Conservation (phyloP, 352 stramenopile species). For the Phytophthora multivora region DNA sequence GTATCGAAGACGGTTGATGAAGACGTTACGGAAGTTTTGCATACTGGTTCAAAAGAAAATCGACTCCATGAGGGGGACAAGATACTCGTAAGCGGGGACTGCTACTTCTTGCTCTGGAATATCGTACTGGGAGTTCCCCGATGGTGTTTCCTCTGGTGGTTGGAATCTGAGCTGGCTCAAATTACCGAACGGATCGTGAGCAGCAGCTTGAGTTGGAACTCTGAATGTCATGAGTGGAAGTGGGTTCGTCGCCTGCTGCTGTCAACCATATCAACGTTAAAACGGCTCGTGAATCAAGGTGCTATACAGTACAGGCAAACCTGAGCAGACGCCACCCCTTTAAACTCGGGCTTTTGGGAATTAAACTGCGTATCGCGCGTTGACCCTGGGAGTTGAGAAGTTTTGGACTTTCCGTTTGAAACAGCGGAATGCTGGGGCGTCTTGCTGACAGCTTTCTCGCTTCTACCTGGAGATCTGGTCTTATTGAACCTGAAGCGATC, state of each 20-base stretch:
- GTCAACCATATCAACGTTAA: background rate
- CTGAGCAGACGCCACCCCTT: slow-evolving; percentile 3
- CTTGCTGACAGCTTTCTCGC: background rate
- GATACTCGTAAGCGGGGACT: slow-evolving; percentile 13
- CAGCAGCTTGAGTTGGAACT: background rate
- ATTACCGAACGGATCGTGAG: slow-evolving; percentile 3
- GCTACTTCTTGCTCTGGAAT: slow-evolving; percentile 7
- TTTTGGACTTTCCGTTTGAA: background rate
- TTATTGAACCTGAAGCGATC: slow-evolving; percentile 26
- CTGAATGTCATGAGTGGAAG: background rate
- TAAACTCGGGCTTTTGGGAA: background rate
- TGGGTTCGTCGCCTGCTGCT: background rate
- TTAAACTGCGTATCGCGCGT: background rate
- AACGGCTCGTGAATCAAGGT: too few species aligned
- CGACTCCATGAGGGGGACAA: slow-evolving; percentile 31
- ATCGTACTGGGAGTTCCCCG: background rate
- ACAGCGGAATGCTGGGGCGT: background rate
- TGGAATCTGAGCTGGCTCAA: background rate
- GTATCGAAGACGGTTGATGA: background rate
- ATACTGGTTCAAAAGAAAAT: slow-evolving; percentile 44
- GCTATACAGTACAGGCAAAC: slow-evolving; percentile 1
- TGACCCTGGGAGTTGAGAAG: background rate
- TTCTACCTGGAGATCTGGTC: background rate
- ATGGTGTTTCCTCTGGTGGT: background rate
- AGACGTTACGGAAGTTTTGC: slow-evolving; percentile 12